These are phyloP conservation scores for Amanita polypyramis DNA, from an alignment of 768 basidiomycete genomes.

Conservation along the genomic window DNA sequence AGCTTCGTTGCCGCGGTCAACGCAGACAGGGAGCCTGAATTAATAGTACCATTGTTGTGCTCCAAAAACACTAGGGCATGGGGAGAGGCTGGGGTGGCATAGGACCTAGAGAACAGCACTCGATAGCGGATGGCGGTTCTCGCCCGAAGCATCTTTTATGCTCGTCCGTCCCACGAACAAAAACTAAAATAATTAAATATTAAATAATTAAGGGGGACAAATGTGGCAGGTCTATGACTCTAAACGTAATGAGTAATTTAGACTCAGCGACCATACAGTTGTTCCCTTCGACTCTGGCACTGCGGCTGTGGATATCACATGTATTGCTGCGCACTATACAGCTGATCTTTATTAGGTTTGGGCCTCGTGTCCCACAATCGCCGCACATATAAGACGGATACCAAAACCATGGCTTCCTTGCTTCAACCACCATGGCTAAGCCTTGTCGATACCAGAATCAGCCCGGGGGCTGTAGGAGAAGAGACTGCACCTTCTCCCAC, in stretches of 20 bases:
- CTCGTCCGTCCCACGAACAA: neutral
- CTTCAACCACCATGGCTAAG: constrained; percentile 3
- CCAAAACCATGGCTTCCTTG: neutral
- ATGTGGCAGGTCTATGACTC: no score
- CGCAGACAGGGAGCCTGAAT: constrained; percentile 80
- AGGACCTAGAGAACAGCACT: constrained; percentile 24
- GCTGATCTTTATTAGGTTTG: no score
- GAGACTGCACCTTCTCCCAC: constrained; percentile 26
- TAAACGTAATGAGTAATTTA: no score
- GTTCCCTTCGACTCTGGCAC: no score
- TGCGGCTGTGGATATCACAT: no score
- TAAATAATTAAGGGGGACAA: no score
- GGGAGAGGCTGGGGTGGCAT: constrained; percentile 50
- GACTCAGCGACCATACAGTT: no score
- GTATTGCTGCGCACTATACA: no score
- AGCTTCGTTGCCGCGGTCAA: constrained; percentile 83
- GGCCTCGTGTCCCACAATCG: neutral
- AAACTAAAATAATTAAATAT: no score
- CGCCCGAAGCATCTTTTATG: constrained; percentile 3
- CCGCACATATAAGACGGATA: neutral
- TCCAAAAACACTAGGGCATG: constrained; percentile 87
- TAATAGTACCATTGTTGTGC: constrained; percentile 72
- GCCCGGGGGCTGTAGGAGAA: constrained; percentile 40
- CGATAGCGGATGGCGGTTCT: neutral
- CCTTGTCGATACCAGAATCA: constrained; percentile 3